A percentile compares a stretch with the other conserved stretches of the same genome.
Evolutionary conservation across 164 flowering plant genomes (phyloP).

Genomic region (Protea cynaroides): DNA sequence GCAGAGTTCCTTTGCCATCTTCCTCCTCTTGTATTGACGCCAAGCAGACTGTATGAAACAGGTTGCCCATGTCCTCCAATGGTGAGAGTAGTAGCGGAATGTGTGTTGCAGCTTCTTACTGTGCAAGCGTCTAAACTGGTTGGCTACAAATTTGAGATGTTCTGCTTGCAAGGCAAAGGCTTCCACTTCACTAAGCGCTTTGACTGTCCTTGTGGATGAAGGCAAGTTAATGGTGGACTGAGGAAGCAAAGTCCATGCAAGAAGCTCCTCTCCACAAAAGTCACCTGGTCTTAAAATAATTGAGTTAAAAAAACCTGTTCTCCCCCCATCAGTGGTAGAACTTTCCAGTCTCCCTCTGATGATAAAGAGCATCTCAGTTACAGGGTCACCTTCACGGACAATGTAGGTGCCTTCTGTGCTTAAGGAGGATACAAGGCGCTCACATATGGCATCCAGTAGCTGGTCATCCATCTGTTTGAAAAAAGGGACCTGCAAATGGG

Average conservation of each 20-base stretch:
- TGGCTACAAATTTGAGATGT: conserved; percentile 88
- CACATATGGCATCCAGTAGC: conserved; percentile 94
- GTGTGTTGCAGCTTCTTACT: conserved; percentile 91
- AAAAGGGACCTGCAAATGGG: conserved; percentile 69
- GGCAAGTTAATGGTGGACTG: conserved; percentile 68
- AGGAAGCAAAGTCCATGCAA: conserved; percentile 82
- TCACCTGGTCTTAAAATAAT: conserved; percentile 77
- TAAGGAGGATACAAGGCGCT: conserved; percentile 74
- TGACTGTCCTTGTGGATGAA: conserved; percentile 81
- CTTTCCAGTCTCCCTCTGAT: conserved; percentile 83
- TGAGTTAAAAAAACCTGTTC: conserved; percentile 86
- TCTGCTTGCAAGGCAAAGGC: conserved; percentile 85
- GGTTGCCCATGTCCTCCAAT: conserved; percentile 99
- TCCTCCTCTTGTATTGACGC: conserved; percentile 60
- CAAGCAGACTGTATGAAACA: conserved; percentile 96
- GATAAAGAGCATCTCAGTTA: conserved; percentile 88
- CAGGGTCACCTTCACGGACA: conserved; percentile 93
- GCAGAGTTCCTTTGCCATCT: conserved; percentile 38
- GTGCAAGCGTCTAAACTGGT: conserved; percentile 83
- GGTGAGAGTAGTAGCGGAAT: conserved; percentile 82
- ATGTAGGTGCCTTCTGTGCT: conserved; percentile 79
- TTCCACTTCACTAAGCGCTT: conserved; percentile 69
- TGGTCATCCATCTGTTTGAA: conserved; percentile 98
- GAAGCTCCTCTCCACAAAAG: conserved; percentile 90
- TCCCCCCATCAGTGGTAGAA: conserved; percentile 89